Evolutionary conservation across 2,329 filamentous ascomycete species (phyloP).

Genomic region (Nemania sp.): DNA sequence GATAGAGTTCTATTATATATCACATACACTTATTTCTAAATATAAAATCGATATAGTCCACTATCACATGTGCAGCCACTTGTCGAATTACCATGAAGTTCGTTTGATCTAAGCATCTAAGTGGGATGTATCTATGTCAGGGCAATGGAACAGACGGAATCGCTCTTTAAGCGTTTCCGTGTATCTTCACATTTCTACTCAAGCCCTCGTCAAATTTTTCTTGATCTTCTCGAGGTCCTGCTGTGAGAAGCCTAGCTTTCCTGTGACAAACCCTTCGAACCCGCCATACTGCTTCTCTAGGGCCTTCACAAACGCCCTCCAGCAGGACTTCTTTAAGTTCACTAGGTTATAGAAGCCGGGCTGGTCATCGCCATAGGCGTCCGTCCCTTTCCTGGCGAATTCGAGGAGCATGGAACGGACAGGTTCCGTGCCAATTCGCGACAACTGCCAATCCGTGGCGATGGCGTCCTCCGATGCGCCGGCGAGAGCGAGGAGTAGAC

Average conservation of each 20-base stretch:
- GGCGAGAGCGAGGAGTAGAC: slow-evolving; percentile 63
- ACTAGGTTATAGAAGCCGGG: slow-evolving; percentile 64
- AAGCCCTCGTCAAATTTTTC: slow-evolving; percentile 55
- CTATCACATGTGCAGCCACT: too few relatives aligned
- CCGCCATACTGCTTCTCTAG: slow-evolving; percentile 60
- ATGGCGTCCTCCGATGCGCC: slow-evolving; percentile 59
- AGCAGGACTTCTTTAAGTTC: slow-evolving; percentile 58
- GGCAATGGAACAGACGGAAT: background rate
- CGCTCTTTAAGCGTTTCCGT: background rate
- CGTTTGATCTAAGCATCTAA: slow-evolving; percentile 9
- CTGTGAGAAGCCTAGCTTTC: slow-evolving; percentile 59
- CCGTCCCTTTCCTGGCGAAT: slow-evolving; percentile 56
- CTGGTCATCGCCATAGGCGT: slow-evolving; percentile 53
- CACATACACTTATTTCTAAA: too few relatives aligned
- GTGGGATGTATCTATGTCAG: background rate
- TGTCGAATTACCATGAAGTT: background rate
- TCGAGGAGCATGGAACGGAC: slow-evolving; percentile 61
- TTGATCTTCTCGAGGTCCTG: slow-evolving; percentile 62
- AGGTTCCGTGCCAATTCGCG: slow-evolving; percentile 65
- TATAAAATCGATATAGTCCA: too few relatives aligned
- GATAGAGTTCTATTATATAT: too few relatives aligned
- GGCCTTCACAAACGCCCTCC: slow-evolving; percentile 59
- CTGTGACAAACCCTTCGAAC: slow-evolving; percentile 62
- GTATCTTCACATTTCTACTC: background rate
- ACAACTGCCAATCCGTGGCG: slow-evolving; percentile 65